Conservation (phyloP, 129 eudicot species). For the Saussurea involucrata region DNA sequence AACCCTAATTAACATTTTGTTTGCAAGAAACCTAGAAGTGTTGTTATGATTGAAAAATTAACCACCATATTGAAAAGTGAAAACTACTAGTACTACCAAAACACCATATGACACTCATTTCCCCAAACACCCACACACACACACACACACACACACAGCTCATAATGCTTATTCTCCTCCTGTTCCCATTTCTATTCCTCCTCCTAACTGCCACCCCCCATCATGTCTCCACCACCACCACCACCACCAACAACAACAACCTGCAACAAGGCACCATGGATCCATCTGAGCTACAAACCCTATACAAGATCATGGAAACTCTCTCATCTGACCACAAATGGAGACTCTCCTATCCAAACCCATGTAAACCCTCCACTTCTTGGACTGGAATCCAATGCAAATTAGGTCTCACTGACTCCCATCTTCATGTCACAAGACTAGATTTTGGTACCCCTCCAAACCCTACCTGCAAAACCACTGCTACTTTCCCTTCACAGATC, state of each 20-base stretch:
- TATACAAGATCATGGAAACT: conserved; percentile 68
- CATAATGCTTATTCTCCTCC: conserved; percentile 24
- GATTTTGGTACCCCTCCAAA: conserved; percentile 72
- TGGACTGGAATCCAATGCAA: conserved; percentile 88
- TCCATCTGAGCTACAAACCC: conserved; percentile 57
- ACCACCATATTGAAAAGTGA: not conserved
- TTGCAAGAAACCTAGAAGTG: conserved; percentile 4
- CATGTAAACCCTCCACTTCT: conserved; percentile 56
- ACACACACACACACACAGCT: not conserved
- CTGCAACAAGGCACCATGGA: conserved; percentile 49
- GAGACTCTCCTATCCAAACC: conserved; percentile 63
- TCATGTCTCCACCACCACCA: conserved; percentile 31
- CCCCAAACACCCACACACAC: not conserved
- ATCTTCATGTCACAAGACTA: conserved; percentile 70
- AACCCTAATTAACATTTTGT: too few species aligned
- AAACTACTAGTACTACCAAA: not conserved
- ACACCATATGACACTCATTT: conserved; percentile 5
- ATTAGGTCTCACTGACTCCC: conserved; percentile 33
- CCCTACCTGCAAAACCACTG: conserved; percentile 59
- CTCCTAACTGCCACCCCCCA: conserved; percentile 23
- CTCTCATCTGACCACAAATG: conserved; percentile 65
- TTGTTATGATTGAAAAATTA: not conserved
- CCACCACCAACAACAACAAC: conserved; percentile 18
- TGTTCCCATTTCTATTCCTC: conserved; percentile 11
- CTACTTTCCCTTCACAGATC: conserved; percentile 62